Percentiles rank a stretch among this genome's conserved stretches.
These are phyloP conservation scores for Epichloe hybrida DNA, from an alignment of 2,329 filamentous ascomycete species.

Conservation along the genomic window DNA sequence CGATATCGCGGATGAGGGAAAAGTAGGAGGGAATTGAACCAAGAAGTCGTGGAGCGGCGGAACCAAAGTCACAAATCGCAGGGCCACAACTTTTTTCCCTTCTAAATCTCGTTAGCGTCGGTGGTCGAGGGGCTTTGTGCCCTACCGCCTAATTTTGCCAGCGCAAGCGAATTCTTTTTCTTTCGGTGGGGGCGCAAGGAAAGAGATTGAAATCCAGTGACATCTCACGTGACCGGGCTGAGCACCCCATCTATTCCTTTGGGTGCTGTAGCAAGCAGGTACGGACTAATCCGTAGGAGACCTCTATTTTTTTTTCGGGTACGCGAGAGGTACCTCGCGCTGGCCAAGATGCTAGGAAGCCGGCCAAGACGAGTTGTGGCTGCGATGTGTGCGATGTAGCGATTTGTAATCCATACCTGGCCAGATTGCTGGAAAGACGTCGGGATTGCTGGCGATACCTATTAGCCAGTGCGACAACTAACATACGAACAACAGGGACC, in stretches of 20 bases:
- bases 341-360: no score
- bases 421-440: no score
- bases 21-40: slow-evolving; percentile 11
- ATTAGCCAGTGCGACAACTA: no score
- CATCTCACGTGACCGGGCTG: neutral
- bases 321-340: no score
- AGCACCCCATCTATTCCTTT: neutral
- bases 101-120: slow-evolving; percentile 11
- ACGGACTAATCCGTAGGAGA: no score
- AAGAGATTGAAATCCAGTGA: slow-evolving; percentile 3
- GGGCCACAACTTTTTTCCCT: slow-evolving; percentile 17
- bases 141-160: slow-evolving; percentile 14
- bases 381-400: no score
- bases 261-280: no score
- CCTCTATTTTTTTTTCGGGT: no score
- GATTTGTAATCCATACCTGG: no score
- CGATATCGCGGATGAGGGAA: slow-evolving; percentile 24
- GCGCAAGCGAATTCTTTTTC: slow-evolving; percentile 1
- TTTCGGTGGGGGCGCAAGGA: neutral
- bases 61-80: slow-evolving; percentile 13
- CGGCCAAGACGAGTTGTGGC: no score
- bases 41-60: slow-evolving; percentile 9
- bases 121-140: slow-evolving; percentile 19
- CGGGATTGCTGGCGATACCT: no score
- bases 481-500: no score